Conservation (phyloP, 495 filamentous ascomycete species). For the Podospora fimiseda region DNA sequence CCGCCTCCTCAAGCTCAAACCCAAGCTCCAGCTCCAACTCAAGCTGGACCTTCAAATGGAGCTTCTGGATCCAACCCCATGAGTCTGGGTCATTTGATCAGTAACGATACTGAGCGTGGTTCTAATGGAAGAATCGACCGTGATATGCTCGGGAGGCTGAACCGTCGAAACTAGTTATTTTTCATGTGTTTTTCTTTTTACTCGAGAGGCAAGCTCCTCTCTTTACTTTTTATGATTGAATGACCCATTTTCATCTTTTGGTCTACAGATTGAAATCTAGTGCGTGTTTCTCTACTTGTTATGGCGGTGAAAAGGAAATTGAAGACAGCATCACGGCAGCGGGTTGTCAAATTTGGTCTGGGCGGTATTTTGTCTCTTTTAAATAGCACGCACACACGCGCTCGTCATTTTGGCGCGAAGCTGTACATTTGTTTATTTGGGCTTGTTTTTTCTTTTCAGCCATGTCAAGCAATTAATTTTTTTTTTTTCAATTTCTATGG, state of each 20-base stretch:
- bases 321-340: neutral
- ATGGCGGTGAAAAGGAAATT: neutral
- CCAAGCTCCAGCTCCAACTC: neutral
- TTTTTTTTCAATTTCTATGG: neutral
- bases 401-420: neutral
- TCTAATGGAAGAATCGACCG: conserved; percentile 35
- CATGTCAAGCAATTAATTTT: too few relatives aligned
- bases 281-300: too few relatives aligned
- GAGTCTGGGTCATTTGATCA: conserved; percentile 41
- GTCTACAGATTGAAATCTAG: too few relatives aligned
- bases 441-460: too few relatives aligned
- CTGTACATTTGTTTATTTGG: neutral
- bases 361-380: neutral
- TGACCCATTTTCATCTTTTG: neutral
- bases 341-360: neutral
- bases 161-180: too few relatives aligned
- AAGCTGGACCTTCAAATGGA: neutral
- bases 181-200: neutral
- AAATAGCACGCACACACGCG: neutral
- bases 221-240: neutral
- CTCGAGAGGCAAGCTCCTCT: neutral
- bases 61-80: conserved; percentile 26
- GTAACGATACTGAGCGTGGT: conserved; percentile 5
- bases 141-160: conserved; percentile 36
- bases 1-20: neutral